A percentile compares a stretch with the other conserved stretches of the same genome.
Conservation (phyloP, 2,329 filamentous ascomycete genomes). For the Apiospora saccharicola region DNA sequence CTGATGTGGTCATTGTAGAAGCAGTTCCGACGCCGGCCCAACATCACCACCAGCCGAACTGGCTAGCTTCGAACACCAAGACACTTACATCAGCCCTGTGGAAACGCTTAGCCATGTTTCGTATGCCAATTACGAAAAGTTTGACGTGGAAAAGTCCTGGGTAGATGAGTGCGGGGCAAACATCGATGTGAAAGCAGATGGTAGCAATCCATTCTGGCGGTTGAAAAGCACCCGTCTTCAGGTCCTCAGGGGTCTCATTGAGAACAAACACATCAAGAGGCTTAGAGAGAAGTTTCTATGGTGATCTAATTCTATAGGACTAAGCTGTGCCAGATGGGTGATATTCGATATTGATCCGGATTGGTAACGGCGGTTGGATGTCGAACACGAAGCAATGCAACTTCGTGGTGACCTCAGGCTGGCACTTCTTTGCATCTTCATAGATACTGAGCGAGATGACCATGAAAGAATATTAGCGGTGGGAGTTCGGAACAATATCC, state of each 20-base stretch:
- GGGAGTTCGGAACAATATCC: not conserved
- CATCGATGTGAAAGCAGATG: not conserved
- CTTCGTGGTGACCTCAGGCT: not conserved
- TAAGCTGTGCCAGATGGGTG: too few species aligned
- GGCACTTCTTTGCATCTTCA: not conserved
- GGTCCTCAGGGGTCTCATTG: not conserved
- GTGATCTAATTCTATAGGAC: too few species aligned
- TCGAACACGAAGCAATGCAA: too few species aligned
- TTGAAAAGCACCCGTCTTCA: not conserved
- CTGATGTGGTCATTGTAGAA: not conserved
- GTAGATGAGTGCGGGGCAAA: not conserved
- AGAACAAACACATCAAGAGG: not conserved
- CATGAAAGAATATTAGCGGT: not conserved
- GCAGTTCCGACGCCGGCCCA: not conserved
- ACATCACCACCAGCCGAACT: not conserved
- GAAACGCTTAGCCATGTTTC: not conserved
- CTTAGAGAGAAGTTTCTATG: not conserved
- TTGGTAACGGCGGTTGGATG: too few species aligned
- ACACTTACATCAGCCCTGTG: not conserved
- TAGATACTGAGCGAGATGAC: not conserved
- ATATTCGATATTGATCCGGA: too few species aligned
- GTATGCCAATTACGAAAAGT: not conserved
- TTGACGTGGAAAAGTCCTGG: not conserved
- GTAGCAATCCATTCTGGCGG: not conserved
- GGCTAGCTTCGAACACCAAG: not conserved